phyloP scores from a whole-genome alignment of 495 filamentous ascomycete genomes.

The Cercophora newfieldiana region DNA sequence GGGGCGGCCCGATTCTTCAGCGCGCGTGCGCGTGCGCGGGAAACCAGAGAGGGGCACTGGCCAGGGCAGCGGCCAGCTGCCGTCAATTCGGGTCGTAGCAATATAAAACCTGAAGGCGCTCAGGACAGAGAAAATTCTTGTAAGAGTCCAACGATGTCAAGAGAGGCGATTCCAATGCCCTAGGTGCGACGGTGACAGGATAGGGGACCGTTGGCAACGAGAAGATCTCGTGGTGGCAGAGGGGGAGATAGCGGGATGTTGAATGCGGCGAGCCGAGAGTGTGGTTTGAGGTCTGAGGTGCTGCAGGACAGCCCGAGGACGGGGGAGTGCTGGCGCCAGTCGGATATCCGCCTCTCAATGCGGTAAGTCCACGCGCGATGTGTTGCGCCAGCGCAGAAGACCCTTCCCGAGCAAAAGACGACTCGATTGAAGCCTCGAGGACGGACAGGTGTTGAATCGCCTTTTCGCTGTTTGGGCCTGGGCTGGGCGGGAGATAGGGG shows the following conservation, averaged over 20 bases:
- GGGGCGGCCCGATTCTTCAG: constrained; percentile 25
- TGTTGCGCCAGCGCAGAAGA: constrained; percentile 8
- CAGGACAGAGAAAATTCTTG: not conserved
- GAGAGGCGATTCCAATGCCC: constrained; percentile 18
- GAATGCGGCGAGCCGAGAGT: constrained; percentile 27
- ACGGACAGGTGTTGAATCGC: not conserved
- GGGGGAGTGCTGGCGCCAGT: not conserved
- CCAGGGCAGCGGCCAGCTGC: constrained; percentile 9
- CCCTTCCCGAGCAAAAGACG: not conserved
- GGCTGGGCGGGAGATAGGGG: not conserved
- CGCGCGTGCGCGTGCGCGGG: constrained; percentile 14
- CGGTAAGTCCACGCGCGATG: constrained; percentile 14
- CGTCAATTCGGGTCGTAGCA: constrained; percentile 17
- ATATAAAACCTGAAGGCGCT: not conserved
- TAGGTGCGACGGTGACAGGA: constrained; percentile 9
- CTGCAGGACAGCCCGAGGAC: not conserved
- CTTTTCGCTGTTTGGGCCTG: not conserved
- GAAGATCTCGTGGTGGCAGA: not conserved
- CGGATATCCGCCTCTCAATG: constrained; percentile 10
- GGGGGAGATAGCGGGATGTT: constrained; percentile 28
- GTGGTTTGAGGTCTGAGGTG: not conserved
- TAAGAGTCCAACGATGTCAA: not conserved
- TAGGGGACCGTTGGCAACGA: constrained; percentile 1
- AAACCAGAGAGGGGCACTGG: constrained; percentile 4
- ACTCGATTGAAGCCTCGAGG: not conserved